Evolutionary conservation across 768 basidiomycete genomes (phyloP), one percentile per base, ranked within the genome.

Genomic region (Pleurotus salmoneostramineus): DNA sequence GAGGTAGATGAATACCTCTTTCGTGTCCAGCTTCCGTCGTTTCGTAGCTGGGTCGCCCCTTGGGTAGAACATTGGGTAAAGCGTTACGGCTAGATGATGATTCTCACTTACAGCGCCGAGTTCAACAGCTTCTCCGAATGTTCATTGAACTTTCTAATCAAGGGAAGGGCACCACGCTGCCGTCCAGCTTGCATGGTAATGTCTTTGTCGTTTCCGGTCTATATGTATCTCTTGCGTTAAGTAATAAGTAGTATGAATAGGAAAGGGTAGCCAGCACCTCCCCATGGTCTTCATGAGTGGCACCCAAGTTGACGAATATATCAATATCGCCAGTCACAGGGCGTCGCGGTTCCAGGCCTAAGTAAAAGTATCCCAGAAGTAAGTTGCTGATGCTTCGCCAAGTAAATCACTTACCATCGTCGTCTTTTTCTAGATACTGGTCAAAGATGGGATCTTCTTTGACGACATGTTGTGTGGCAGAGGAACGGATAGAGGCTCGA

Each of bases 141-240:
- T 66, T 98, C 94, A 65, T 98, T 99, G 74, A 99, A 98, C 68
- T 95, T 91, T 50, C 96, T 82, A 62, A 99, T 98, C 48, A 98
- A 79, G 0, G 97, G 97, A 21, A 99, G 72, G 10, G 92, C 90
- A 36, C 87, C 89, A 50, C 86, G 81, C 69, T 97, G 91, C 65
- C 88, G 83, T 12, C 97, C 97, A 11, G 96, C 86, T 68, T 93
- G 93, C 97, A 98, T 99, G 1, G 97, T 98, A 21, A 91, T 68
- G 64, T 99, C 97, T 68, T 82, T 87, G 62, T 88, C 84, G 64
- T 96, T 96, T 15, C 93, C 92, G 2, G 91, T 91, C 93, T 97
- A 62, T 49, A 60, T 32, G 6, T 42, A 42, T 42, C 36, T 50
- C 21, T 56, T 8, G 17, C 27, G 37, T 40, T n/a, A 3, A 40